Base-by-base conservation (phyloP, 352 stramenopile species). In the Globisporangium paddicum region DNA sequence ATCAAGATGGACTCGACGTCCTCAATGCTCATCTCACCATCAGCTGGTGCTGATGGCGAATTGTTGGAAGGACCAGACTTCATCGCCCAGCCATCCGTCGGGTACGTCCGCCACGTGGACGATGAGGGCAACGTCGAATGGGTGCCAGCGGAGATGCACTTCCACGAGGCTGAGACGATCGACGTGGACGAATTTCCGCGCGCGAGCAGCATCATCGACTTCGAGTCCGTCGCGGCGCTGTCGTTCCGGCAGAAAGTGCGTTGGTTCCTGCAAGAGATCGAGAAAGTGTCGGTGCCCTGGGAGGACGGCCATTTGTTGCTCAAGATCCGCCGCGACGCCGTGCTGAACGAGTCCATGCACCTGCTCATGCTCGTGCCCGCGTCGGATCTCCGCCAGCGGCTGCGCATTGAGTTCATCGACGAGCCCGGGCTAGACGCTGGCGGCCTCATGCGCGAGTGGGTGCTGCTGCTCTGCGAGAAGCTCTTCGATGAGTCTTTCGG, bases 331-430 rank as follows among this genome's bases (percentile, higher is more conserved):
- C 82, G 85, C 21, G 82, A 93, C 5, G 77, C 77, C 3, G 72
- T 94, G 16, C 41, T 93, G 28, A 81, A 76, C 51, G 82, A 94
- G 52, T 93, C 82, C 40, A 91, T 93, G 82, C 79, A 91, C 35
- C 57, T 93, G 59, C 68, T 94, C 10, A 91, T 93, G 80, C 58
- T 90, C 18, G 78, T 92, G 5, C 81, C 81, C 7, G 75, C 81
- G 1, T 75, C 77, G 3, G 79, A 91, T 63, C 64, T 94, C 1
- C 73, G 81, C 13, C 80, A 91, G 55, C 73, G 82, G 5, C 68
- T 94, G 25, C 82, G 81, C 28, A 93, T 94, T 30, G 82, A 94
- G 61, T 94, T 94, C 44, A 89, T 91, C 19, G 76, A 91, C 38
- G 85, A 94, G 44, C 81, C 82, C 1, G 85, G 81, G 0, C 60